These are phyloP conservation scores for Moesziomyces globuligerus DNA, from an alignment of 1,284 basidiomycete genomes.

Conservation along the genomic window DNA sequence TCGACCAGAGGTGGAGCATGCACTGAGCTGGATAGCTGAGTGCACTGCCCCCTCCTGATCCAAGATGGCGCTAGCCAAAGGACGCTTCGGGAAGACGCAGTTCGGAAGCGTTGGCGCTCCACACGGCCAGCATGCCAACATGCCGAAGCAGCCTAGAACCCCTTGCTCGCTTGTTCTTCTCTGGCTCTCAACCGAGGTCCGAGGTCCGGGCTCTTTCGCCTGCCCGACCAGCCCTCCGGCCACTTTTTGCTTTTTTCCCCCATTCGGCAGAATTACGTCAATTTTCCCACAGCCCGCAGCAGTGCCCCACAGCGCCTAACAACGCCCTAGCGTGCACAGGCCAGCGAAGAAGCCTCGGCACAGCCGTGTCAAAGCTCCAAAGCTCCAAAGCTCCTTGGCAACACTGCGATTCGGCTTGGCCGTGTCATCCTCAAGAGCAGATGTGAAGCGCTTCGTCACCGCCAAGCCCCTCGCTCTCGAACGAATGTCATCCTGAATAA, in stretches of 20 bases:
- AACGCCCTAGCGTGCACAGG: not conserved
- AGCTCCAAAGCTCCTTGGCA: not conserved
- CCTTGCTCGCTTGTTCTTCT: not conserved
- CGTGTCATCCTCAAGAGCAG: not conserved
- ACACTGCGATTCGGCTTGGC: not conserved
- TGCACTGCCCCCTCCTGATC: too few relatives aligned
- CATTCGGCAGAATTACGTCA: conserved; percentile 14
- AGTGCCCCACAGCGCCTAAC: not conserved
- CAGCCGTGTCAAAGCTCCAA: too few relatives aligned
- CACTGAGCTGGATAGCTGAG: too few relatives aligned
- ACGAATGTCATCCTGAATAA: too few relatives aligned
- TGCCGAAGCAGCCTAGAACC: not conserved
- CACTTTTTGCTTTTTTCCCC: not conserved
- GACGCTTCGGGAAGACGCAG: not conserved
- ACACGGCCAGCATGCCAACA: not conserved
- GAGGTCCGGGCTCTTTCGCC: too few relatives aligned
- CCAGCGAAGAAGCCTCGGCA: not conserved
- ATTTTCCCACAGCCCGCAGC: conserved; percentile 6
- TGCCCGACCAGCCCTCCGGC: not conserved
- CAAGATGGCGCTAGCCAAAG: too few relatives aligned
- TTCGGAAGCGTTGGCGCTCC: not conserved
- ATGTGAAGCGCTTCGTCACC: too few relatives aligned
- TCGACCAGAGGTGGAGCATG: too few relatives aligned
- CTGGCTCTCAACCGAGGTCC: not conserved
- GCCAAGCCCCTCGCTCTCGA: too few relatives aligned